Evolutionary conservation across 164 flowering plant species (phyloP), one percentile per base, ranked within the genome.

Genomic region (Chloranthus sessilifolius): DNA sequence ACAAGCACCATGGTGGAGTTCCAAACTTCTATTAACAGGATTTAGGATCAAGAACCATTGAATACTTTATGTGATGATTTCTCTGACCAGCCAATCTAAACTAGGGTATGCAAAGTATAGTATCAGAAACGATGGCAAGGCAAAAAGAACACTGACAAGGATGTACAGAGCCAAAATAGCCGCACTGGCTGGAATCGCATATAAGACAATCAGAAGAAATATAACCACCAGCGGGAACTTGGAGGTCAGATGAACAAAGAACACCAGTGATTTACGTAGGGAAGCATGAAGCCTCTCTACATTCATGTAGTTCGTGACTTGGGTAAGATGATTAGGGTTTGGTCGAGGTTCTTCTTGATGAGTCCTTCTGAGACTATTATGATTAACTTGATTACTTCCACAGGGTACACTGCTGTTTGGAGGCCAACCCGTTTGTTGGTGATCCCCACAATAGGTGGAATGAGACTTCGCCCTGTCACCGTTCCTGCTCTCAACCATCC

Each of bases 401-500:
- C 24, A 7, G 30, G 65, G 11, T 24, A 35, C 21, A 55, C 56
- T 68, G 50, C 50, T 58, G 52, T 34, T 50, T 9, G 78, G 50
- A 35, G 82, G 50, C 70, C 76, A 71, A 45, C 17, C 26, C 8
- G 6, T 54, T 1, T 67, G 50, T 8, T 72, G 82, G 43, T 59
- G 72, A 55, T 84, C 80, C 38, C 63, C 74, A 62, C 62, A 59
- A 19, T 24, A 49, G 16, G 78, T 17, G n/a, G 78, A 56, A 61
- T 52, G 59, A 34, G 76, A 59, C 46, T 74, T 81, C 34, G 38
- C 52, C 50, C 94, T 61, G 50, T 90, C 94, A 55, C 85, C 88
- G 61, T 87, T 91, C 88, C 78, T 74, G 76, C 85, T 83, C 72
- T 91, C 98, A 15, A 87, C 82, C 91, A 90, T 87, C 95, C 95